These are phyloP conservation scores for Exophiala oligosperma DNA, from an alignment of 2,329 filamentous ascomycete genomes.

Conservation along the genomic window DNA sequence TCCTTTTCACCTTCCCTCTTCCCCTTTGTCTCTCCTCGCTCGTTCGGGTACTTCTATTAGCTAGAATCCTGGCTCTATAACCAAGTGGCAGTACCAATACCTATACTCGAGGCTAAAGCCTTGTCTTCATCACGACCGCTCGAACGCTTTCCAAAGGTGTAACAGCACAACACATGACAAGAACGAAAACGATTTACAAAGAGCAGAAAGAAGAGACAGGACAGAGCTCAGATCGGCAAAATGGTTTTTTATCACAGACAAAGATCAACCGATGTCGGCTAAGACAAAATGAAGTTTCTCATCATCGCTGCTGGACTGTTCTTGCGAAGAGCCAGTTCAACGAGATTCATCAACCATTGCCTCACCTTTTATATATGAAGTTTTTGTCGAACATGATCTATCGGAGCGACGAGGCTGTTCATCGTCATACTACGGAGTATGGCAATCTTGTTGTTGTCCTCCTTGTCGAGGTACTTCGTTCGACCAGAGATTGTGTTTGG, in stretches of 20 bases:
- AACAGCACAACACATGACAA: not conserved
- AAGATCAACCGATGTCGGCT: constrained; percentile 29
- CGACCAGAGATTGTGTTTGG: too few species aligned
- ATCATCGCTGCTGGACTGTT: constrained; percentile 27
- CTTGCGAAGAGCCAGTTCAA: constrained; percentile 17
- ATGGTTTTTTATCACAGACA: constrained; percentile 17
- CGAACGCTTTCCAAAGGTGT: not conserved
- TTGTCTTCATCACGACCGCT: not conserved
- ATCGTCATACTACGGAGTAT: too few species aligned
- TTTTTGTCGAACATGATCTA: not conserved
- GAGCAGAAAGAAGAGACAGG: constrained; percentile 2
- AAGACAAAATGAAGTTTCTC: constrained; percentile 17
- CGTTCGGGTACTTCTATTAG: too few species aligned
- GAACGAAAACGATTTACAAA: not conserved
- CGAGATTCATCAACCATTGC: not conserved
- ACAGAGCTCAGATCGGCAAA: constrained; percentile 31
- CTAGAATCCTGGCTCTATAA: not conserved
- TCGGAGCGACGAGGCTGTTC: too few species aligned
- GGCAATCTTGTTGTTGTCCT: too few species aligned
- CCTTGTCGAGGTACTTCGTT: too few species aligned
- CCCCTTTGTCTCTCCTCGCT: too few species aligned
- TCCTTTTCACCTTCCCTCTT: too few species aligned
- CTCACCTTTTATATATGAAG: not conserved
- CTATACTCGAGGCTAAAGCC: not conserved
- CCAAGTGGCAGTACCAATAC: not conserved